These are phyloP conservation scores for Trypanosoma conorhini DNA, from an alignment of 208 protist genomes.

Conservation along the genomic window DNA sequence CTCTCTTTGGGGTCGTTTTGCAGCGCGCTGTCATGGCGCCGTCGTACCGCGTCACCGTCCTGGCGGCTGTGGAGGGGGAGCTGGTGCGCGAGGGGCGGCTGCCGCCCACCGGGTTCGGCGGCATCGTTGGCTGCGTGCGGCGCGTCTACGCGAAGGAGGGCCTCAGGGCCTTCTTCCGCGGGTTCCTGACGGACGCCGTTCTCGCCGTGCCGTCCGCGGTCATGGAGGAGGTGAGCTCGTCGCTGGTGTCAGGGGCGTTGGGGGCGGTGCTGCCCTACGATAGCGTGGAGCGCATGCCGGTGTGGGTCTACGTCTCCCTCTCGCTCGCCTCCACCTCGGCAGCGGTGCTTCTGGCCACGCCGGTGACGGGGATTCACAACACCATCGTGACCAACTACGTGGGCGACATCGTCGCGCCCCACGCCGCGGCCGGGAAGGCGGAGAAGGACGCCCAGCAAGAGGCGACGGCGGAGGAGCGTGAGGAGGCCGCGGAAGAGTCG, in stretches of 20 bases:
- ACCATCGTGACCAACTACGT: conserved; percentile 73
- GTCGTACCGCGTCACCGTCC: conserved; percentile 58
- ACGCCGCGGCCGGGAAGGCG: conserved; percentile 4
- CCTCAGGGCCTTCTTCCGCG: conserved; percentile 52
- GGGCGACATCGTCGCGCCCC: conserved; percentile 67
- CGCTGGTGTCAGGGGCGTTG: conserved; percentile 46
- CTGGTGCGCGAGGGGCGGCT: conserved; percentile 72
- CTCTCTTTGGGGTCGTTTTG: conserved; percentile 46
- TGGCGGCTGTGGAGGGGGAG: conserved; percentile 79
- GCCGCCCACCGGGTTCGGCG: conserved; percentile 57
- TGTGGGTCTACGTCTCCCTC: conserved; percentile 40
- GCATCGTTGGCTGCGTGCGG: conserved; percentile 41
- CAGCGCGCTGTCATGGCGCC: conserved; percentile 65
- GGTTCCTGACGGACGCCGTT: conserved; percentile 59
- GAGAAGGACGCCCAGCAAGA: background rate
- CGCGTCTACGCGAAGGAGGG: conserved; percentile 74
- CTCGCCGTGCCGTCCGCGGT: conserved; percentile 55
- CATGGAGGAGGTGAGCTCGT: conserved; percentile 53
- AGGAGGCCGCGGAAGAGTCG: conserved; percentile 27
- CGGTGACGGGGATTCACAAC: conserved; percentile 47
- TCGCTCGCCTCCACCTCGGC: conserved; percentile 49
- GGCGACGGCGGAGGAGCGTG: background rate
- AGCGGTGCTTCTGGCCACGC: conserved; percentile 35
- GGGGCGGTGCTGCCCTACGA: conserved; percentile 42
- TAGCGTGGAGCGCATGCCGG: conserved; percentile 43